These are phyloP conservation scores for Rugonectria rugulosa DNA, from an alignment of 2,329 filamentous ascomycete genomes.

Conservation along the genomic window DNA sequence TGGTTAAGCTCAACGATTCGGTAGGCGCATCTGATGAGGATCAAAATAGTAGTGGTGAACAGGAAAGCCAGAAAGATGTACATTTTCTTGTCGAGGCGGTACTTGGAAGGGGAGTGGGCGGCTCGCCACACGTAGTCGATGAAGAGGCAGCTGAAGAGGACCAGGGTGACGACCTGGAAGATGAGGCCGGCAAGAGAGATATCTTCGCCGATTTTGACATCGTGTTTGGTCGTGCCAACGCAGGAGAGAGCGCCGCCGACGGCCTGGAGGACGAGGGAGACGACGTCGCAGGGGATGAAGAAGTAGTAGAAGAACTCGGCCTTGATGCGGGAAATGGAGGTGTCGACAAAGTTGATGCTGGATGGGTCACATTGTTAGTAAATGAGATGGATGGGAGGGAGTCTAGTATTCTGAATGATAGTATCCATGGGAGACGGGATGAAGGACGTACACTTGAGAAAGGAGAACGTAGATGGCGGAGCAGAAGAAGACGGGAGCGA, in stretches of 20 bases:
- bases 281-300: conserved; percentile 54
- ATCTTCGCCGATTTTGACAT: conserved; percentile 50
- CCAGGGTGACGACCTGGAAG: conserved; percentile 59
- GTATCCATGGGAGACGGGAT: background rate
- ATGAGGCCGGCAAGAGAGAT: conserved; percentile 60
- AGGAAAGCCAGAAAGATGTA: conserved; percentile 57
- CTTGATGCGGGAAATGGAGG: conserved; percentile 32
- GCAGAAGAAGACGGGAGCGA: conserved; percentile 42
- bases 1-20: conserved; percentile 65
- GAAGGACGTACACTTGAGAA: conserved; percentile 37
- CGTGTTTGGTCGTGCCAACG: conserved; percentile 42
- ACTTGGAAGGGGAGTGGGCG: conserved; percentile 35
- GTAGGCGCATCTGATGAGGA: conserved; percentile 65
- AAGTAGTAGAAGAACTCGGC: conserved; percentile 37
- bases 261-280: conserved; percentile 61
- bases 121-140: conserved; percentile 49
- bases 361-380: background rate
- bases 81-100: conserved; percentile 47
- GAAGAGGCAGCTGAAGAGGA: conserved; percentile 53
- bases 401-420: background rate
- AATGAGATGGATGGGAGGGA: background rate
- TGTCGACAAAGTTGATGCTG: conserved; percentile 36
- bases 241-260: conserved; percentile 56
- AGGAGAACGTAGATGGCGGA: conserved; percentile 40
- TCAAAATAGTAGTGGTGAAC: conserved; percentile 58